Evolutionary conservation across 2,329 filamentous ascomycete species (phyloP), one percentile per base, ranked within the genome.

Genomic region (Myrmaecium sp.): DNA sequence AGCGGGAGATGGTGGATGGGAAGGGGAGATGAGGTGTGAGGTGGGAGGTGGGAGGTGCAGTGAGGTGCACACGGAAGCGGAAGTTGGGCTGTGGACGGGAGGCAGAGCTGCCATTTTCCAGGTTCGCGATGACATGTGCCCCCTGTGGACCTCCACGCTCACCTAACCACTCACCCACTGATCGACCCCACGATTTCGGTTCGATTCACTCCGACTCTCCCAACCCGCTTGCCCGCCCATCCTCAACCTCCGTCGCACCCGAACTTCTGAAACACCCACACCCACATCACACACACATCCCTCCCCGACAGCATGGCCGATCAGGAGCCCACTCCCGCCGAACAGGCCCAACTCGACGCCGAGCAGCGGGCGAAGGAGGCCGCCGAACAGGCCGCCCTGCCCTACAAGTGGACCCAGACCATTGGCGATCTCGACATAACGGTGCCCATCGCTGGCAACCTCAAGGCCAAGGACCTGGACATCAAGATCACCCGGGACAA

Each of bases 321-420:
- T 23, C 29, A 11, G 17, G 64, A 60, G 10, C 62, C 62, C 4
- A 56, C 63, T 9, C 59, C 63, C 13, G 54, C 60, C 30, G 62
- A 67, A 44, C 66, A 62, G 33, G 58, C 63, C 32, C 56, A 52
- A 35, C 54, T 61, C 37, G 67, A 74, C 42, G 60, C 58, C 35
- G 67, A 67, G 40, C 61, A 60, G 37, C 64, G 64, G 43, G 74
- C 71, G 34, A 74, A 75, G 49, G 83, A 98, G 58, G 63, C 68
- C 30, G 77, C 74, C 42, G 89, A 98, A 58, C 89, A 98, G 61
- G 77, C 74, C 21, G 69, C 75, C 14, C 73, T 98, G 21, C 89
- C 89, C 1, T 98, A 98, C 72, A 89, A 91, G 59, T 98, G 89
- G 89, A 78, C 69, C 7, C 89, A 98, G 58, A 84, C 78, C 14